These are phyloP conservation scores for Boletus eberwhitei DNA, from an alignment of 768 basidiomycete genomes.

Conservation along the genomic window DNA sequence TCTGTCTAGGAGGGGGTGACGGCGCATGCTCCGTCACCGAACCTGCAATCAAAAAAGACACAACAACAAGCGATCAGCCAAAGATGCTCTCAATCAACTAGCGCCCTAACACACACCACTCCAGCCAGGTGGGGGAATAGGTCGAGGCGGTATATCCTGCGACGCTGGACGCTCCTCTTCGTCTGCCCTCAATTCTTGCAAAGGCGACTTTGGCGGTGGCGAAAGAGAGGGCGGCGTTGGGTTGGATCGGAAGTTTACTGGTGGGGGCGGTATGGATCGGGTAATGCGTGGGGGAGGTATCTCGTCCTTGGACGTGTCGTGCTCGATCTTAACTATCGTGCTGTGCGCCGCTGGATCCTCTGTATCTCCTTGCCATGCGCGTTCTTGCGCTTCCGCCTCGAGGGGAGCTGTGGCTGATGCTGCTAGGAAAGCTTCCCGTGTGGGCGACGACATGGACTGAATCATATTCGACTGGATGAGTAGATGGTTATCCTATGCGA, in stretches of 20 bases:
- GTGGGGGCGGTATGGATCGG: conserved; percentile 33
- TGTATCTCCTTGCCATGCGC: background rate
- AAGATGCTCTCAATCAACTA: background rate
- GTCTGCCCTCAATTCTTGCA: conserved; percentile 12
- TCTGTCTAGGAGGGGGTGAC: conserved; percentile 10
- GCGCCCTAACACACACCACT: conserved; percentile 18
- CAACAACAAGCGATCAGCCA: conserved; percentile 1
- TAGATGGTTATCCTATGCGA: background rate
- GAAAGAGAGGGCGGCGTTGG: conserved; percentile 14
- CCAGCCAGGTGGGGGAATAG: conserved; percentile 29
- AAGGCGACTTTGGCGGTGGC: conserved; percentile 11
- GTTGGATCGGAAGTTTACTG: conserved; percentile 25
- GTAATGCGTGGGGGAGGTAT: conserved; percentile 32
- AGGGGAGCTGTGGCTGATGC: background rate
- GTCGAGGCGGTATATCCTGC: conserved; percentile 30
- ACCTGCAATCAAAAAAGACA: conserved; percentile 5
- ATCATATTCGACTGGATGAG: conserved; percentile 6
- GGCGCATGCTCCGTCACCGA: conserved; percentile 10
- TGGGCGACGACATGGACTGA: background rate
- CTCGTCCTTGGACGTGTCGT: conserved; percentile 6
- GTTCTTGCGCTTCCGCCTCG: background rate
- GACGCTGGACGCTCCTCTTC: conserved; percentile 27
- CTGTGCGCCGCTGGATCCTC: background rate
- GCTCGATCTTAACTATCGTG: conserved; percentile 3
- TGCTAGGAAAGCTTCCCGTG: background rate